Evolutionary conservation across 768 basidiomycete species (phyloP), one percentile per base, ranked within the genome.

Genomic region (Collybia mongolica): DNA sequence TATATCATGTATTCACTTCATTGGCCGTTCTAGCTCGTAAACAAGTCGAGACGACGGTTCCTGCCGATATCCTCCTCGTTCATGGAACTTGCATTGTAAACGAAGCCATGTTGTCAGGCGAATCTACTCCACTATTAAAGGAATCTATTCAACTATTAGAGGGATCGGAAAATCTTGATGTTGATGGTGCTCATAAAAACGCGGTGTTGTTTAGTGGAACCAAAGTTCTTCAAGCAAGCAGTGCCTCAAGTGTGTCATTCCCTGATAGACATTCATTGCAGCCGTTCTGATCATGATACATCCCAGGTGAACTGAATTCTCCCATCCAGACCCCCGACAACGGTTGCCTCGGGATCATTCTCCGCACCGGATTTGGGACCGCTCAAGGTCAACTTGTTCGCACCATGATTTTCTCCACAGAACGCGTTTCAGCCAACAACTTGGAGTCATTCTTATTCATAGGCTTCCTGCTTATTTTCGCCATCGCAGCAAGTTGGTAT

Each of bases 341-440:
- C 17, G 96, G 96, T 37, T 96, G 93, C 66, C 83, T 97, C 6
- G 95, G 93, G 7, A 75, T 94, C 39, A 94, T 98, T 11, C 79
- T 98, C 37, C 85, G 93, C 48, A 98, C 97, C 11, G 96, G 97
- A 1, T 99, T 98, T 62, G 97, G 97, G 7, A 99, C 97, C 8
- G 85, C 93, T 0, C 97, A 99, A 65, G 97, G 97, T 35, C 93
- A 96, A 68, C 84, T 99, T 28, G 95, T 99, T 26, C 78, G 96
- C 49, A 98, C 97, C 0, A 99, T 98, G 97, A 94, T 99, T 50
- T 99, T 98, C 74, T 94, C 93, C 12, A 94, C 93, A 0, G 97
- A 99, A 61, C 89, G 94, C 5, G 86, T 99, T 18, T 92, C 93
- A 6, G 97, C 97, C 20, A 98, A 98, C 71, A 98, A 96, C 67